A percentile compares a stretch with the other conserved stretches of the same genome.
Conservation (phyloP, 345 rosid species). For the Ceriops decandra region DNA sequence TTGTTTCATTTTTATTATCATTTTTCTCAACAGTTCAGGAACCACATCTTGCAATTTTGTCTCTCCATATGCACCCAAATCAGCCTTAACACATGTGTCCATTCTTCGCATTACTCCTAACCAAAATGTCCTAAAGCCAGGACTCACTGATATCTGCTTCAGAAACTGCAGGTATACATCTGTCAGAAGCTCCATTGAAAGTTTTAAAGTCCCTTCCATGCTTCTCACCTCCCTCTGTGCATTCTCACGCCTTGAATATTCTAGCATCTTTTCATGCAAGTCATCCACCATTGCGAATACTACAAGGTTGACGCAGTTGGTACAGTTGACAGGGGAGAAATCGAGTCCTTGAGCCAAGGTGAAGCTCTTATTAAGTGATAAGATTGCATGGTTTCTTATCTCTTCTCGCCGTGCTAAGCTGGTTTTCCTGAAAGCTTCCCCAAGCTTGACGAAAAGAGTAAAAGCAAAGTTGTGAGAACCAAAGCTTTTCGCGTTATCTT, state of each 20-base stretch:
- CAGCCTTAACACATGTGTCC: slow-evolving; percentile 96
- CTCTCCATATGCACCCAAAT: slow-evolving; percentile 63
- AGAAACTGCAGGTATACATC: slow-evolving; percentile 50
- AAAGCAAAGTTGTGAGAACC: slow-evolving; percentile 31
- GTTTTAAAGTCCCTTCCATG: slow-evolving; percentile 74
- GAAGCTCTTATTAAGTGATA: slow-evolving; percentile 53
- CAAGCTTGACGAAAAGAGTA: slow-evolving; percentile 62
- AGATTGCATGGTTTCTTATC: slow-evolving; percentile 66
- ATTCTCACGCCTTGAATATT: slow-evolving; percentile 69
- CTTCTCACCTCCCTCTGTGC: slow-evolving; percentile 82
- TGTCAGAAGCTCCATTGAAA: slow-evolving; percentile 61
- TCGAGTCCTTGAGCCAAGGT: slow-evolving; percentile 56
- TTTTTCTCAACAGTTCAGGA: slow-evolving; percentile 58
- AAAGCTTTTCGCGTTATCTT: slow-evolving; percentile 40
- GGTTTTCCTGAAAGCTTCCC: slow-evolving; percentile 75
- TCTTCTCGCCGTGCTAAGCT: slow-evolving; percentile 81
- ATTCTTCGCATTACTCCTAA: slow-evolving; percentile 81
- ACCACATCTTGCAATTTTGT: slow-evolving; percentile 49
- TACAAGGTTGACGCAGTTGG: slow-evolving; percentile 53
- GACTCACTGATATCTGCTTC: slow-evolving; percentile 47
- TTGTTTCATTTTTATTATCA: slow-evolving; percentile 69
- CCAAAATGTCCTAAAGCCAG: slow-evolving; percentile 82
- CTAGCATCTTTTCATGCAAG: slow-evolving; percentile 79
- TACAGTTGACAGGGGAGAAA: slow-evolving; percentile 52
- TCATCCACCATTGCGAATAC: slow-evolving; percentile 75